A percentile compares a stretch with the other conserved stretches of the same genome.
Evolutionary conservation across 371 early-diverging fungal genomes (phyloP).

Genomic region (Cokeromyces recurvatus): DNA sequence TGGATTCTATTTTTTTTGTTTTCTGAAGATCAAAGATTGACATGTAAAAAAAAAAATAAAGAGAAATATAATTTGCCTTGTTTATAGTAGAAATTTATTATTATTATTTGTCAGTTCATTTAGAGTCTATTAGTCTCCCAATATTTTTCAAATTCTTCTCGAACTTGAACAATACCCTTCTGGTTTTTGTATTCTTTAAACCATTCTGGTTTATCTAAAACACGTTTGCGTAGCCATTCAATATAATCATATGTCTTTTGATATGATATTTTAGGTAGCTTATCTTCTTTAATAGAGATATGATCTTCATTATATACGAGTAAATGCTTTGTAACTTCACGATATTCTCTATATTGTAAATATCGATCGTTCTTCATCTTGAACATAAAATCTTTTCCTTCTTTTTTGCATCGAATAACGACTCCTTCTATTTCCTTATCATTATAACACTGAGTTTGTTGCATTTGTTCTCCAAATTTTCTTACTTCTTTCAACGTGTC

Average conservation of each 20-base stretch:
- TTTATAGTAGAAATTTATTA: too few species aligned
- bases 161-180: slow-evolving; percentile 76
- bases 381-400: slow-evolving; percentile 62
- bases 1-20: background rate
- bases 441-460: slow-evolving; percentile 57
- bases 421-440: slow-evolving; percentile 81
- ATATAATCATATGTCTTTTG: slow-evolving; percentile 65
- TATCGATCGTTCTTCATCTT: slow-evolving; percentile 94
- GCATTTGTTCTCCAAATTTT: slow-evolving; percentile 60
- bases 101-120: too few species aligned
- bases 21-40: background rate
- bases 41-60: background rate
- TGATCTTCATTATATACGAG: slow-evolving; percentile 18
- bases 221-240: slow-evolving; percentile 67
- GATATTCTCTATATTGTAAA: slow-evolving; percentile 90
- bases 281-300: background rate
- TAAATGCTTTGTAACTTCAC: slow-evolving; percentile 79
- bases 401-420: slow-evolving; percentile 76
- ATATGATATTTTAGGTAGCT: slow-evolving; percentile 15
- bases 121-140: too few species aligned
- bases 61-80: background rate
- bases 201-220: slow-evolving; percentile 60
- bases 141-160: slow-evolving; percentile 63
- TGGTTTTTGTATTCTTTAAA: slow-evolving; percentile 62
- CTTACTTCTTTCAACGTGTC: slow-evolving; percentile 51